Evolutionary conservation across 441 rosid genomes (phyloP).

Genomic region (Gossypium davidsonii): DNA sequence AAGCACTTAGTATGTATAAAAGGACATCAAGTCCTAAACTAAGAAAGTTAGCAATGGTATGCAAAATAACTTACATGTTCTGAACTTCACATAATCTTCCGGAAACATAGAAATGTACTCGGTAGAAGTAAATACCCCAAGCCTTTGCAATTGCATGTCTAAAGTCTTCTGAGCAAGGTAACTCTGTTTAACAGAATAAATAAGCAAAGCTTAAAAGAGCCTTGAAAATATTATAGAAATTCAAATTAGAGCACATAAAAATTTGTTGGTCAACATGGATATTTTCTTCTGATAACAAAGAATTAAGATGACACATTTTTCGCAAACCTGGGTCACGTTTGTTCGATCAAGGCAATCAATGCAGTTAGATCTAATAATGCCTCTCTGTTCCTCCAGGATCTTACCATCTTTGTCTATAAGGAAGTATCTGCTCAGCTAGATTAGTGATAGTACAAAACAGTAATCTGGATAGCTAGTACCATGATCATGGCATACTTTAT

Average conservation of each 20-base stretch:
- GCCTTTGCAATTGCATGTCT: constrained; percentile 60
- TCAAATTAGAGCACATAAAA: background rate
- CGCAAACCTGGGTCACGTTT: constrained; percentile 87
- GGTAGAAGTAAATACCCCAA: constrained; percentile 44
- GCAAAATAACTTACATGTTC: constrained; percentile 47
- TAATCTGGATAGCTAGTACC: constrained; percentile 31
- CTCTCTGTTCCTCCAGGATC: constrained; percentile 78
- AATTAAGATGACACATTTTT: background rate
- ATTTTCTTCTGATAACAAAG: background rate
- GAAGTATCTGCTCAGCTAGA: constrained; percentile 85
- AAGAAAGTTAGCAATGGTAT: background rate
- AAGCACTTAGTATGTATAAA: constrained; percentile 11
- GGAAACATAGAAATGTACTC: constrained; percentile 59
- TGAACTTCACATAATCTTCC: constrained; percentile 64
- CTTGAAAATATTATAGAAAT: constrained; percentile 1
- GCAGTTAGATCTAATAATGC: constrained; percentile 84
- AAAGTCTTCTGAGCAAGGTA: constrained; percentile 73
- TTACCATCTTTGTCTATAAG: constrained; percentile 60
- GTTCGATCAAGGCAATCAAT: constrained; percentile 97
- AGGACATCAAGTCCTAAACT: constrained; percentile 13
- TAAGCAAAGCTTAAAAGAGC: constrained; percentile 10
- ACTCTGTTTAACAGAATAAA: constrained; percentile 42
- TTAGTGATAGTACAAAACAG: constrained; percentile 45
- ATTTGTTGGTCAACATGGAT: constrained; percentile 22
- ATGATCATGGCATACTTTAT: constrained; percentile 23